Evolutionary conservation across 1,284 basidiomycete species (phyloP), one percentile per base, ranked within the genome.

Genomic region (Meira miltonrushii): DNA sequence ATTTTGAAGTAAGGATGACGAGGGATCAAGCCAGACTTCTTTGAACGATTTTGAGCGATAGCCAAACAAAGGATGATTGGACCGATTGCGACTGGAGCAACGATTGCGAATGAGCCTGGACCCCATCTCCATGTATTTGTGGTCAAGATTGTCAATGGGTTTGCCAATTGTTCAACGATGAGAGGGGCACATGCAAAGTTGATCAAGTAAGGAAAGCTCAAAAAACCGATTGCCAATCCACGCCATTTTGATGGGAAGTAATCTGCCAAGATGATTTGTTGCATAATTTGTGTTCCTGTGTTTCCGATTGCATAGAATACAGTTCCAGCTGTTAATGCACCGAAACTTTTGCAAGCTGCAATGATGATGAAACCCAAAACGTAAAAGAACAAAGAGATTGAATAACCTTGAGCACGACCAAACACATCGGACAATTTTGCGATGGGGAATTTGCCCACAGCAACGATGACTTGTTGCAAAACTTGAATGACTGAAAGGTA

Each of bases 401-500:
- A 17, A 52, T 68, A 72, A 23, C 72, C 75, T 23, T 71, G 58
- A 7, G 70, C 72, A 10, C 75, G 68, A 41, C 75, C 75, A 21
- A 77, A 78, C 37, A 77, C 71, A 51, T 78, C 75, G 21, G 74
- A 62, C 12, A 78, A n/a, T 59, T 77, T 77, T 21, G 68, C 75
- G 58, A 78, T 65, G 43, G 74, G 67, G 58, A 74, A 71, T 60
- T 78, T 78, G 58, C 60, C 64, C 53, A 78, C 71, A 37, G 73
- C 76, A 50, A 75, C 68, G 44, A 78, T 64, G 41, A 77, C 71
- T n/a, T 61, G 59, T 58, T 78, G 74, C 2, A 71, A 61, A 44
- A 71, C 52, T 21, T 39, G 12, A 49, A 74, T 51, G 38, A 55
- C 37, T 49, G 72, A 57, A 21, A 66, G 64, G 64, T 71, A 73